These are phyloP conservation scores for Alternaria burnsii DNA, from an alignment of 2,329 filamentous ascomycete species.

Conservation along the genomic window DNA sequence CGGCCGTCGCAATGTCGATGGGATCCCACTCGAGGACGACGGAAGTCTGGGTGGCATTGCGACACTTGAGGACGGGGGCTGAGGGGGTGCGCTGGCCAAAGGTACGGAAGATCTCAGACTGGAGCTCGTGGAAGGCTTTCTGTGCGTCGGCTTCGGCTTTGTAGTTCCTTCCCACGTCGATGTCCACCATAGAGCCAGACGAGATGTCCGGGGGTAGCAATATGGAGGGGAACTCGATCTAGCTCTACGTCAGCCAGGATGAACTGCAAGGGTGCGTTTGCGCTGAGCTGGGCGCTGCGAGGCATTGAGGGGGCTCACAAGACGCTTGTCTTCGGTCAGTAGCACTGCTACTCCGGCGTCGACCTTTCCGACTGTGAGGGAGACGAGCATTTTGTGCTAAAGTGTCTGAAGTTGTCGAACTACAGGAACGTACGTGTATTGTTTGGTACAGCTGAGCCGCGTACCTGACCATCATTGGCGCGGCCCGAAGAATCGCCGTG, in stretches of 20 bases:
- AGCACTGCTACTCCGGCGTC: conserved; percentile 98
- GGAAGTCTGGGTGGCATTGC: conserved; percentile 98
- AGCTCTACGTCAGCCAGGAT: conserved; percentile 32
- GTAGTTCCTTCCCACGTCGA: conserved; percentile 89
- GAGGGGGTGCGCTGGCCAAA: conserved; percentile 84
- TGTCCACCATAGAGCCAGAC: conserved; percentile 97
- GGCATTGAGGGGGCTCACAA: conserved; percentile 68
- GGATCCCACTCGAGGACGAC: conserved; percentile 98
- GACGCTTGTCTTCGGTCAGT: conserved; percentile 92
- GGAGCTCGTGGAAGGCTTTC: conserved; percentile 81
- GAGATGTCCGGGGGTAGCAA: conserved; percentile 94
- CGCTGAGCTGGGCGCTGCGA: conserved; percentile 19
- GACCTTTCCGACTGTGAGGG: conserved; percentile 97
- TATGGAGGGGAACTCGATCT: conserved; percentile 99
- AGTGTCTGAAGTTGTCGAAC: conserved; percentile 4
- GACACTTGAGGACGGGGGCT: conserved; percentile 82
- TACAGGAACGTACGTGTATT: conserved; percentile 4
- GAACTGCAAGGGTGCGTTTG: conserved; percentile 31
- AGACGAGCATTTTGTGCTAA: conserved; percentile 80
- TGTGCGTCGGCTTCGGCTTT: conserved; percentile 78
- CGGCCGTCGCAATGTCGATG: conserved; percentile 89
- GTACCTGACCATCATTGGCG: conserved; percentile 15
- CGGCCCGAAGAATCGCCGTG: conserved; percentile 16
- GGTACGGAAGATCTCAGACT: conserved; percentile 83
- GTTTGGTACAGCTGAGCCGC: conserved; percentile 10